A percentile compares a stretch with the other conserved stretches of the same genome.
Conservation (phyloP, 306 rosid genomes). For the Pterocarpus macrocarpus region DNA sequence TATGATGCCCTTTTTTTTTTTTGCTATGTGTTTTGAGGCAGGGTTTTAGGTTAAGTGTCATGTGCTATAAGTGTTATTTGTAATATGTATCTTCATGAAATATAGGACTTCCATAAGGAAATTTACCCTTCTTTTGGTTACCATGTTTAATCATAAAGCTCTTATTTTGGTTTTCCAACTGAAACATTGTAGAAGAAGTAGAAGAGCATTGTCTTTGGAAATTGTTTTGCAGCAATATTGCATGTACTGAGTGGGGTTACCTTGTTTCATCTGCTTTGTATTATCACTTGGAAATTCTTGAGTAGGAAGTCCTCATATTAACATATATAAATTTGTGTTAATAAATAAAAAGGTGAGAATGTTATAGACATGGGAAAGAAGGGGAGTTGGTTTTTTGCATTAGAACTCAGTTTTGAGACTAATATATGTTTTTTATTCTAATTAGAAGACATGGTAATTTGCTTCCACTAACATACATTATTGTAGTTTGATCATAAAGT, state of each 20-base stretch:
- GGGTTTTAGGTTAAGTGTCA: not conserved
- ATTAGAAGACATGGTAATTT: too few relatives aligned
- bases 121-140: slow-evolving; percentile 27
- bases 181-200: not conserved
- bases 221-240: not conserved
- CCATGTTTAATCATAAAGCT: not conserved
- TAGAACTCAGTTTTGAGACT: too few relatives aligned
- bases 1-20: not conserved
- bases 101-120: slow-evolving; percentile 5
- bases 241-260: slow-evolving; percentile 16
- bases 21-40: not conserved
- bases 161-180: not conserved
- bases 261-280: not conserved
- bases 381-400: too few relatives aligned
- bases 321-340: too few relatives aligned
- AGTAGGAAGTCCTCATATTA: too few relatives aligned
- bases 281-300: not conserved
- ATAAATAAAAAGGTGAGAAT: too few relatives aligned
- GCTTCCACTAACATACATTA: too few relatives aligned
- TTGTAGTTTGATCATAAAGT: too few relatives aligned
- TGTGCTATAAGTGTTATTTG: not conserved
- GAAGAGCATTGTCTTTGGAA: not conserved
- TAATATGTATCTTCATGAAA: not conserved
- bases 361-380: too few relatives aligned
- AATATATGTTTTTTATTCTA: too few relatives aligned